These are phyloP conservation scores for Ilyonectria sp. DNA, from an alignment of 2,329 filamentous ascomycete species.

Conservation along the genomic window DNA sequence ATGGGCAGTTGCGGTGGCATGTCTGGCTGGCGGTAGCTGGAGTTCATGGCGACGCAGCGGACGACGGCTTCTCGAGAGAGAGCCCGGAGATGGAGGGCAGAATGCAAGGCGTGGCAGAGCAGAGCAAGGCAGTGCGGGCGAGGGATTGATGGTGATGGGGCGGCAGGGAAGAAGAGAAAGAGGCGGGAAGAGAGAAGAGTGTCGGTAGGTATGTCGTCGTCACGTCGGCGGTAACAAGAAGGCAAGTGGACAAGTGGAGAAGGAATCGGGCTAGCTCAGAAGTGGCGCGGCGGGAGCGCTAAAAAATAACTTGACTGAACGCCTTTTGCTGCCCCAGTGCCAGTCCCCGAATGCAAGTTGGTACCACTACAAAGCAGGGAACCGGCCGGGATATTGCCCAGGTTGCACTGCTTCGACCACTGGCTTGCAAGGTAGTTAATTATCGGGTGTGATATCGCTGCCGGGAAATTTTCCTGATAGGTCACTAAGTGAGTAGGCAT, in stretches of 20 bases:
- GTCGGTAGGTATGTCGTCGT: slow-evolving; percentile 18
- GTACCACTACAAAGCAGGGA: neutral
- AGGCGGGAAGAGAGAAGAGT: slow-evolving; percentile 7
- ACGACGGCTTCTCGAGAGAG: neutral
- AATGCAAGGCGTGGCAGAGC: neutral
- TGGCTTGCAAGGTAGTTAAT: slow-evolving; percentile 2
- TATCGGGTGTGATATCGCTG: neutral
- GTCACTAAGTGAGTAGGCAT: neutral
- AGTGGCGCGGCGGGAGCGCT: slow-evolving; percentile 32
- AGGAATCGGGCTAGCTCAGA: slow-evolving; percentile 15
- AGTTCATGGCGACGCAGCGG: slow-evolving; percentile 47
- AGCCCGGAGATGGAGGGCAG: neutral
- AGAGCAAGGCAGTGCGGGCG: neutral
- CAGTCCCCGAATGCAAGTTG: neutral
- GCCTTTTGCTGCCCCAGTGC: slow-evolving; percentile 1
- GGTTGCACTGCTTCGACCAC: neutral
- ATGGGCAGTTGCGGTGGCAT: slow-evolving; percentile 52
- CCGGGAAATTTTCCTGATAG: neutral
- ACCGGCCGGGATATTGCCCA: slow-evolving; percentile 5
- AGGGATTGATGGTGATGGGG: neutral
- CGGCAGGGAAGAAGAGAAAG: slow-evolving; percentile 4
- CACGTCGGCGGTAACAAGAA: neutral
- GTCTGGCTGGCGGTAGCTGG: slow-evolving; percentile 50
- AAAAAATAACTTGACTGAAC: slow-evolving; percentile 21
- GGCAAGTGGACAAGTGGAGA: slow-evolving; percentile 10